Conservation (phyloP, 305 asterid species). For the Rubia tinctorum region DNA sequence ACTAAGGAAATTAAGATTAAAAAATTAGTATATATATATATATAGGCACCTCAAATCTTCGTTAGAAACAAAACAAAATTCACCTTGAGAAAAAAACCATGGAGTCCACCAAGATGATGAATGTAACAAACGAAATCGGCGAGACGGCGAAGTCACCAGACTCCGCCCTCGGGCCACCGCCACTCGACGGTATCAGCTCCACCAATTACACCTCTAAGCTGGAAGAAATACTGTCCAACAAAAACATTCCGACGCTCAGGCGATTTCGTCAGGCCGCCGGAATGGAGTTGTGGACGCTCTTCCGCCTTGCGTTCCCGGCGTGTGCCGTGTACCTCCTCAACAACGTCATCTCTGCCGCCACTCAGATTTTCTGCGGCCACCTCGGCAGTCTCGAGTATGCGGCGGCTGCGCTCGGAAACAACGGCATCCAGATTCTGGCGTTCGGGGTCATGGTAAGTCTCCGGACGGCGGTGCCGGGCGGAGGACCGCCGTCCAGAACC, state of each 20-base stretch:
- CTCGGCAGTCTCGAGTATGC: constrained; percentile 20
- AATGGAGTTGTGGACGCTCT: constrained; percentile 16
- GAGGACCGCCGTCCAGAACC: not conserved
- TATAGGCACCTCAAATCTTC: not conserved
- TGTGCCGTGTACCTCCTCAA: constrained; percentile 11
- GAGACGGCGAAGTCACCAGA: not conserved
- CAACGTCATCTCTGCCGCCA: constrained; percentile 8
- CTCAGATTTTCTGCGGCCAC: constrained; percentile 23
- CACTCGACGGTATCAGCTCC: too few relatives aligned
- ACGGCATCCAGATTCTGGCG: constrained; percentile 14
- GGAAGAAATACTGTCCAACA: constrained; percentile 5
- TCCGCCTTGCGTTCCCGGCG: constrained; percentile 17
- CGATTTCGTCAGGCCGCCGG: constrained; percentile 1
- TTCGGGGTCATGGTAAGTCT: constrained; percentile 13
- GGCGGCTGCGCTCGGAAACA: constrained; percentile 19
- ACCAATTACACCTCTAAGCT: not conserved
- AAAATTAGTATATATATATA: not conserved
- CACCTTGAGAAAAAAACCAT: not conserved
- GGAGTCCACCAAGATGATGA: not conserved
- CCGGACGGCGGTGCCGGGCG: not conserved
- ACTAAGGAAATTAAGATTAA: too few relatives aligned
- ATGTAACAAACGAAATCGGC: not conserved
- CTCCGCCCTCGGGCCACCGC: not conserved
- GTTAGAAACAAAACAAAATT: not conserved
- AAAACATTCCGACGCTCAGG: not conserved